Evolutionary conservation across 75 land plant genomes (phyloP).

Genomic region (Azolla pinnata): DNA sequence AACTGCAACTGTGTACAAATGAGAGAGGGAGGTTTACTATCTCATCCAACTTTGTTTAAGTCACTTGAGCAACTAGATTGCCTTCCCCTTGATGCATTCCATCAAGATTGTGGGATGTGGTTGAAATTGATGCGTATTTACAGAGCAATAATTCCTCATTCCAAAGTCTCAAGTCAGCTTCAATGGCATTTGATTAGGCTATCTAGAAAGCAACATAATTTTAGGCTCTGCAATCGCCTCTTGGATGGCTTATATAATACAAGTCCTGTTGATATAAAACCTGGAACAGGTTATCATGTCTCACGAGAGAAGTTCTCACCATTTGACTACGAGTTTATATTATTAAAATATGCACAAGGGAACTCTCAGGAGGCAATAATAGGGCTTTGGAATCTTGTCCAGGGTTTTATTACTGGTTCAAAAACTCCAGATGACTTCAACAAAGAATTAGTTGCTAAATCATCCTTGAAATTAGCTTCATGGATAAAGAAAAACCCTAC

Average conservation of each 20-base stretch:
- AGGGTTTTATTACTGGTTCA: constrained; percentile 22
- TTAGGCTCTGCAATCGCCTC: constrained; percentile 60
- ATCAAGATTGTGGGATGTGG: constrained; percentile 74
- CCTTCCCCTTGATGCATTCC: constrained; percentile 28
- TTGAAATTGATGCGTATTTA: constrained; percentile 71
- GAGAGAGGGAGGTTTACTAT: constrained; percentile 12
- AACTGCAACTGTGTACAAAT: constrained; percentile 7
- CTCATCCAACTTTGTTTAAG: constrained; percentile 13
- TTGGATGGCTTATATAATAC: constrained; percentile 23
- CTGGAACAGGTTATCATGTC: background rate
- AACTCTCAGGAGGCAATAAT: constrained; percentile 51
- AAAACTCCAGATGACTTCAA: constrained; percentile 4
- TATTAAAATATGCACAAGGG: constrained; percentile 57
- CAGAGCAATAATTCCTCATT: constrained; percentile 40
- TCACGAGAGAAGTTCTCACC: constrained; percentile 3
- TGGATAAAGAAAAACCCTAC: constrained; percentile 52
- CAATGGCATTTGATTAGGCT: constrained; percentile 45
- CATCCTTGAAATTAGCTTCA: constrained; percentile 70
- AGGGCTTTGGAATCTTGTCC: constrained; percentile 63
- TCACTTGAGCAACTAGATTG: constrained; percentile 33
- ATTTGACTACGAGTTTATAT: constrained; percentile 62
- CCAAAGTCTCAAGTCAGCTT: constrained; percentile 40
- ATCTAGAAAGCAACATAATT: constrained; percentile 76
- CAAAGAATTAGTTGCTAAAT: constrained; percentile 52
- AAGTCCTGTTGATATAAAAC: background rate